Evolutionary conservation across 148 eudicot species (phyloP), one percentile per base, ranked within the genome.

Genomic region (Mesembryanthemum crystallinum): DNA sequence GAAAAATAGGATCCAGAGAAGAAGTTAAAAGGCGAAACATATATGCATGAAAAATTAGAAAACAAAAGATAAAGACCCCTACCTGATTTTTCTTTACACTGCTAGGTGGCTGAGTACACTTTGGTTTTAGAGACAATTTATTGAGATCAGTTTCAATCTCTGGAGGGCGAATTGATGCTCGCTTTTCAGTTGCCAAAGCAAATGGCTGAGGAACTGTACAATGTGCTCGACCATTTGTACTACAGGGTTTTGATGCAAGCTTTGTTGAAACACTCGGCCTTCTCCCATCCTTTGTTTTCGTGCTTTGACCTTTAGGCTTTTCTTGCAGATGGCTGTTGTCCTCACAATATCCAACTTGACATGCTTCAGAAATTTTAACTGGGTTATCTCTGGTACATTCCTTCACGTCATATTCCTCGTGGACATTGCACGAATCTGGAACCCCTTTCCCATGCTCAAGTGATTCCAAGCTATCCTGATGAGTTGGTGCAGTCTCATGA

Each of bases 121-220:
- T 87, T 32, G 79, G 21, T 30, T 76, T 76, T 63, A 45, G 64
- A 21, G 83, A 64, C 47, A 82, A 33, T 78, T 82, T 89, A 73
- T 68, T 77, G 67, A 63, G 79, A 79, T 75, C 72, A 85, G 83
- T 71, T 65, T 89, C 91, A 69, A 55, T 58, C 63, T 85, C 90
- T 75, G 66, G 58, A 79, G 88, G 85, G 21, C 89, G 98, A 82
- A 75, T 66, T 23, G 83, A 84, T 54, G 96, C 96, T 45, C 98
- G 92, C 78, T 84, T 90, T 80, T 90, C 98, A 76, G 98, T 93
- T 73, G 98, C 94, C 83, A 93, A 82, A 82, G 94, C 85, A 91
- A 93, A 90, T 67, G 96, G 98, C 69, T 85, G 93, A 0, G 98
- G 96, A 79, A 90, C 82, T 63, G 98, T 93, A 87, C 88, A 85